Percentiles rank a stretch among this genome's conserved stretches.
These are phyloP conservation scores for Chloris gayana DNA, from an alignment of 176 grass and related monocot genomes.

Conservation along the genomic window DNA sequence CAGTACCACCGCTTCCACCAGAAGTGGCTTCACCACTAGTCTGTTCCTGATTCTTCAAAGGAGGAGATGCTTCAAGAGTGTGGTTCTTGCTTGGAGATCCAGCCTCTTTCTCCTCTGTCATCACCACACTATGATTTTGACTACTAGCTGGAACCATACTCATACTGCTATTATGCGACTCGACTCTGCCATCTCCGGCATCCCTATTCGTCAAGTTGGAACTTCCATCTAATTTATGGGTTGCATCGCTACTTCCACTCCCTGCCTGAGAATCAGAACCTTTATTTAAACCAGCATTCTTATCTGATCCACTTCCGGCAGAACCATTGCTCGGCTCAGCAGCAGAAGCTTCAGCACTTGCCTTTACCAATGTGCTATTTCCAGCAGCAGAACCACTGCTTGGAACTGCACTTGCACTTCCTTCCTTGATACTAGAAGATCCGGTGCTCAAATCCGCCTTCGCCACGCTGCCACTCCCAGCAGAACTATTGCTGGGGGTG, in stretches of 20 bases:
- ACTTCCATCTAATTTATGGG: constrained; percentile 14
- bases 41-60: constrained; percentile 44
- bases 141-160: constrained; percentile 24
- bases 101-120: constrained; percentile 19
- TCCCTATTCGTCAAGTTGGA: background rate
- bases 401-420: constrained; percentile 19
- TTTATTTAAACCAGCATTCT: constrained; percentile 17
- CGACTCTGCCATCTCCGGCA: background rate
- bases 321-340: constrained; percentile 3
- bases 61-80: constrained; percentile 28
- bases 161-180: background rate
- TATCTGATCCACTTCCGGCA: constrained; percentile 2
- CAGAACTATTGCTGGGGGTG: constrained; percentile 20
- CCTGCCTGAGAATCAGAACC: constrained; percentile 3
- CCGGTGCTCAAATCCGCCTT: constrained; percentile 21
- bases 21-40: constrained; percentile 33
- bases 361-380: constrained; percentile 15
- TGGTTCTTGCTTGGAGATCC: constrained; percentile 46
- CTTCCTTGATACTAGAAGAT: background rate
- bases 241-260: constrained; percentile 13
- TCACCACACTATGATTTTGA: constrained; percentile 9
- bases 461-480: background rate
- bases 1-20: constrained; percentile 2
- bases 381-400: constrained; percentile 20
- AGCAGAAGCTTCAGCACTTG: background rate